Evolutionary conservation across 2,329 filamentous ascomycete species (phyloP).

Genomic region (Alternaria ethzedia): DNA sequence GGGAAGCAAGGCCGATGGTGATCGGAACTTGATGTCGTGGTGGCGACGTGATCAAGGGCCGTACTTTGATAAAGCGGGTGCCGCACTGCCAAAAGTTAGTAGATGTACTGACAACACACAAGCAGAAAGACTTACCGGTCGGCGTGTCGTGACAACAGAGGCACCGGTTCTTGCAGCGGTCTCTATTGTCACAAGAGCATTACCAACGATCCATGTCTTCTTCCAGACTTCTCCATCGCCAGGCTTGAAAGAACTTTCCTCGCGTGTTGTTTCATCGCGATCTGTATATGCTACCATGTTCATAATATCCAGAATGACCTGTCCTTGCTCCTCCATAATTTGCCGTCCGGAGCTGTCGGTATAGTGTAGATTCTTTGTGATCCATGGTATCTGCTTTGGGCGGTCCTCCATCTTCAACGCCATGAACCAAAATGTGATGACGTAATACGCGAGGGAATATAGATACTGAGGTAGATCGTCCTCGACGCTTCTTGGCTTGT

Average conservation of each 20-base stretch:
- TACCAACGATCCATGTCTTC: slow-evolving; percentile 74
- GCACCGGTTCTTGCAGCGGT: slow-evolving; percentile 71
- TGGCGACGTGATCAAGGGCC: slow-evolving; percentile 45
- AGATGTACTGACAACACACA: neutral
- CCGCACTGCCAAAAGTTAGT: slow-evolving; percentile 42
- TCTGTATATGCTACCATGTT: slow-evolving; percentile 86
- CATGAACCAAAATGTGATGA: slow-evolving; percentile 97
- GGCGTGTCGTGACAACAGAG: slow-evolving; percentile 73
- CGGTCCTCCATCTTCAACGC: slow-evolving; percentile 85
- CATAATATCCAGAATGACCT: slow-evolving; percentile 95
- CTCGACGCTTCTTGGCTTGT: slow-evolving; percentile 53
- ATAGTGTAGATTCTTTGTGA: slow-evolving; percentile 81
- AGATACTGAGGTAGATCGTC: slow-evolving; percentile 93
- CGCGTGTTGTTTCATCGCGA: slow-evolving; percentile 74
- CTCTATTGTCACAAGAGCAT: slow-evolving; percentile 76
- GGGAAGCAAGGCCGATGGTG: slow-evolving; percentile 47
- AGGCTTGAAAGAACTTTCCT: slow-evolving; percentile 69
- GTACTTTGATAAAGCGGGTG: slow-evolving; percentile 50
- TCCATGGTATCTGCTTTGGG: slow-evolving; percentile 85
- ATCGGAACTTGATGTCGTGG: slow-evolving; percentile 52
- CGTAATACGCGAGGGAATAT: slow-evolving; percentile 90
- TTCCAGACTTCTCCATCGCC: slow-evolving; percentile 70
- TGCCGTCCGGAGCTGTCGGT: slow-evolving; percentile 76
- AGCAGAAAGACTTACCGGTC: slow-evolving; percentile 70
- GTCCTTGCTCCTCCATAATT: slow-evolving; percentile 85